Conservation (phyloP, 495 filamentous ascomycete genomes). For the Immersiella caudata region DNA sequence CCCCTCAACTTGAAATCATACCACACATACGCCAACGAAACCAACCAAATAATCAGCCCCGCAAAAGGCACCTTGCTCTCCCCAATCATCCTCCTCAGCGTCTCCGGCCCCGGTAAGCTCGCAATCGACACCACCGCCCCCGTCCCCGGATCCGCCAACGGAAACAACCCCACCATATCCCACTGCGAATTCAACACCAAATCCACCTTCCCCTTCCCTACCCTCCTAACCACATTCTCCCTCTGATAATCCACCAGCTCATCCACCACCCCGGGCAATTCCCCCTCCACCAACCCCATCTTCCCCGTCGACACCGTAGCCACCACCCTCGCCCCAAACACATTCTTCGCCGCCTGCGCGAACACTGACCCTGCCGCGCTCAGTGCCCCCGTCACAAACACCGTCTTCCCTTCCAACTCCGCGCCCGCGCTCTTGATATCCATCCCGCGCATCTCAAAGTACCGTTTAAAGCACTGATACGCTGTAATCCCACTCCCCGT, state of each 20-base stretch:
- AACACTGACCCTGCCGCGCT: conserved; percentile 54
- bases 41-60: conserved; percentile 30
- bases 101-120: conserved; percentile 39
- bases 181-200: conserved; percentile 57
- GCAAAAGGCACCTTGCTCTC: conserved; percentile 35
- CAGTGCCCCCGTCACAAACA: conserved; percentile 56
- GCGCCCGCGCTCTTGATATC: conserved; percentile 32
- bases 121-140: conserved; percentile 48
- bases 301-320: conserved; percentile 58
- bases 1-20: conserved; percentile 42
- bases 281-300: conserved; percentile 47
- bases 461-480: conserved; percentile 47
- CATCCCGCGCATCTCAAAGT: conserved; percentile 41
- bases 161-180: conserved; percentile 38
- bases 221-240: conserved; percentile 41
- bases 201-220: conserved; percentile 53
- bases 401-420: conserved; percentile 55
- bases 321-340: conserved; percentile 54
- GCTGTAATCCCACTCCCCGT: conserved; percentile 46
- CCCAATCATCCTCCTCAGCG: conserved; percentile 42
- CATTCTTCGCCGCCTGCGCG: conserved; percentile 57
- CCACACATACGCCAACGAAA: conserved; percentile 43
- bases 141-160: conserved; percentile 42
- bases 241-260: conserved; percentile 55
- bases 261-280: conserved; percentile 39